Percentiles rank a stretch among this genome's conserved stretches.
phyloP scores from a whole-genome alignment of 164 flowering plant genomes.

The Hamamelis virginiana region DNA sequence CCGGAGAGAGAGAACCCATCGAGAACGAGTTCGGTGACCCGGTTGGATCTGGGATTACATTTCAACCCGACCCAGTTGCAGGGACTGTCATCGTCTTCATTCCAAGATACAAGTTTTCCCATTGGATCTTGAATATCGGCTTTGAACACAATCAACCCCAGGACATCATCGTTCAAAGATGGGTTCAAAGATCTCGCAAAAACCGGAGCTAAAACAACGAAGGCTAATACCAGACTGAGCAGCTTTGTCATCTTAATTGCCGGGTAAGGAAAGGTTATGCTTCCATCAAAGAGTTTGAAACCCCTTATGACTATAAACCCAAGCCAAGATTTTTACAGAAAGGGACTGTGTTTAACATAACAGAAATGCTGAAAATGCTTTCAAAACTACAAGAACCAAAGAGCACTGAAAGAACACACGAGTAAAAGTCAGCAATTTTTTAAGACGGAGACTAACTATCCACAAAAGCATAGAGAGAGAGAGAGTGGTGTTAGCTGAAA shows the following conservation, averaged over 20 bases:
- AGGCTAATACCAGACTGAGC: conserved; percentile 4
- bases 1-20: conserved; percentile 81
- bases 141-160: conserved; percentile 87
- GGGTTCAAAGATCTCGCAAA: conserved; percentile 49
- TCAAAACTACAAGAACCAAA: too few relatives aligned
- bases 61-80: conserved; percentile 76
- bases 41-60: conserved; percentile 70
- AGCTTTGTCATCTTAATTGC: conserved; percentile 11
- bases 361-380: too few relatives aligned
- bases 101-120: conserved; percentile 67
- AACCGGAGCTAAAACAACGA: conserved; percentile 15
- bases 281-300: neutral
- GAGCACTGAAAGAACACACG: too few relatives aligned
- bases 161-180: conserved; percentile 72
- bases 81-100: conserved; percentile 71
- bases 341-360: neutral
- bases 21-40: conserved; percentile 75
- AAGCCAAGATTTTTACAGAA: neutral
- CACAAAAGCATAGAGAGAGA: neutral
- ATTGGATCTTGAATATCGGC: conserved; percentile 75
- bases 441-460: neutral
- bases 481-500: neutral
- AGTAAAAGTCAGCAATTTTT: neutral
- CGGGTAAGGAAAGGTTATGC: neutral
- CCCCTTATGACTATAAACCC: neutral